Percentiles rank a stretch among this genome's conserved stretches.
Conservation (phyloP, 441 rosid species). For the Adansonia grandidieri region DNA sequence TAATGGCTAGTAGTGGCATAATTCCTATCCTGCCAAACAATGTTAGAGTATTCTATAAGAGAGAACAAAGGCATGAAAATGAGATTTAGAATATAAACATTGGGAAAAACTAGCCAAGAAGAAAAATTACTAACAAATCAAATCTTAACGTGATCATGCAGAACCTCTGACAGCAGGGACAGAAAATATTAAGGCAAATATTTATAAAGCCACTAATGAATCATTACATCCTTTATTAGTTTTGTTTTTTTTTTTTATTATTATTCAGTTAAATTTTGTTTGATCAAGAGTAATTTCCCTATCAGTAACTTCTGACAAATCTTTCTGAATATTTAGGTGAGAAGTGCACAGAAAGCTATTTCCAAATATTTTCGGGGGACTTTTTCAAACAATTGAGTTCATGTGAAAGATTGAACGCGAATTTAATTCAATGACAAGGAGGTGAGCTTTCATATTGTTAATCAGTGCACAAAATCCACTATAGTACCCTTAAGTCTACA, state of each 20-base stretch:
- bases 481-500: slow-evolving; percentile 10
- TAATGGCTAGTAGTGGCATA: not conserved
- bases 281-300: not conserved
- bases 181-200: slow-evolving; percentile 16
- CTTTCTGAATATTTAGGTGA: slow-evolving; percentile 4
- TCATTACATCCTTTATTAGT: not conserved
- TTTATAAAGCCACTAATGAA: not conserved
- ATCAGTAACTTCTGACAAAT: not conserved
- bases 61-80: not conserved
- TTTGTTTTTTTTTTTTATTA: not conserved
- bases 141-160: not conserved
- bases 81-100: not conserved
- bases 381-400: not conserved
- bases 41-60: slow-evolving; percentile 11
- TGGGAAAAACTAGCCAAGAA: slow-evolving; percentile 9
- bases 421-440: not conserved
- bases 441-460: not conserved
- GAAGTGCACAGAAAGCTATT: not conserved
- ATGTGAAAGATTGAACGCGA: not conserved
- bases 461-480: slow-evolving; percentile 11
- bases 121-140: not conserved
- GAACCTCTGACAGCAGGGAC: not conserved
- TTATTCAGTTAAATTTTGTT: not conserved
- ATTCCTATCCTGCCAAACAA: not conserved
- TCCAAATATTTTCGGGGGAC: not conserved